These are phyloP conservation scores for Arachnomyces sp. DNA, from an alignment of 2,329 filamentous ascomycete species.

Conservation along the genomic window DNA sequence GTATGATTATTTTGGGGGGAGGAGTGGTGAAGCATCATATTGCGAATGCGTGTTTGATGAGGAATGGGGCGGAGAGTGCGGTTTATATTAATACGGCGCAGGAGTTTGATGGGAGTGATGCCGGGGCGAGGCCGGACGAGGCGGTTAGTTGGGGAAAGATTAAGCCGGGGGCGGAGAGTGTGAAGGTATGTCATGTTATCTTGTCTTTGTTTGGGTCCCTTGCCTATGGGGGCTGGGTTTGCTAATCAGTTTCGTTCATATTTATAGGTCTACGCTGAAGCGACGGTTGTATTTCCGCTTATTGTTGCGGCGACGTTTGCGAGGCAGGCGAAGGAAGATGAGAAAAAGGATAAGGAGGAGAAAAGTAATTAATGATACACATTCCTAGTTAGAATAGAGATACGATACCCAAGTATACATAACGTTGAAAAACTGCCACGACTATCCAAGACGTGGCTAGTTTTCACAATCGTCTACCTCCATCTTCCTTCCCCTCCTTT, in stretches of 20 bases:
- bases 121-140: constrained; percentile 88
- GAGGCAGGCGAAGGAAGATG: constrained; percentile 21
- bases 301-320: constrained; percentile 61
- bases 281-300: constrained; percentile 58
- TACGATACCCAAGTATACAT: too few species aligned
- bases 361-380: neutral
- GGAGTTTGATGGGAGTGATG: constrained; percentile 96
- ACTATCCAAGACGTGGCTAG: too few species aligned
- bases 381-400: too few species aligned
- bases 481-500: too few species aligned
- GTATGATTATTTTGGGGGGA: constrained; percentile 92
- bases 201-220: neutral
- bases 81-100: constrained; percentile 97
- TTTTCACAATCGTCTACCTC: too few species aligned
- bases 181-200: constrained; percentile 58
- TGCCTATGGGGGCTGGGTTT: neutral
- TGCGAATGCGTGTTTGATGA: constrained; percentile 93
- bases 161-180: constrained; percentile 74
- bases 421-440: too few species aligned
- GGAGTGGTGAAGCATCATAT: constrained; percentile 98
- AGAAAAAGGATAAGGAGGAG: neutral
- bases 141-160: constrained; percentile 99
- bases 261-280: constrained; percentile 53
- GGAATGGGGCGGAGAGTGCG: constrained; percentile 91
- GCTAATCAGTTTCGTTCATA: neutral